Evolutionary conservation across 768 basidiomycete species (phyloP).

Genomic region (Boletus patriciae): DNA sequence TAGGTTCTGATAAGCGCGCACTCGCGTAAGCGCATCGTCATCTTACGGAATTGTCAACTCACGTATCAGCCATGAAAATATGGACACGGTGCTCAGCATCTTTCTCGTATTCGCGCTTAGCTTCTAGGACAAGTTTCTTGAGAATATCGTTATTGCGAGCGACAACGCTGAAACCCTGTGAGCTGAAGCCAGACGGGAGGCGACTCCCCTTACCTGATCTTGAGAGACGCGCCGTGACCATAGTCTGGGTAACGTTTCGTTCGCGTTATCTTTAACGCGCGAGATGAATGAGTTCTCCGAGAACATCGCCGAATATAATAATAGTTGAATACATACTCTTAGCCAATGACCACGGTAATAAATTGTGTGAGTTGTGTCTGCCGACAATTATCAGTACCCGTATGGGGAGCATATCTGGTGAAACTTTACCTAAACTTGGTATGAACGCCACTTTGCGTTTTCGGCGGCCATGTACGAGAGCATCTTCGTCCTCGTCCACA

Average conservation of each 20-base stretch:
- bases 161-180: slow-evolving; percentile 58
- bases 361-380: slow-evolving; percentile 86
- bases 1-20: slow-evolving; percentile 49
- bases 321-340: slow-evolving; percentile 48
- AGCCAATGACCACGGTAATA: slow-evolving; percentile 91
- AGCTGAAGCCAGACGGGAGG: slow-evolving; percentile 9
- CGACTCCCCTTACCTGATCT: slow-evolving; percentile 60
- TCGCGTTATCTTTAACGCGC: slow-evolving; percentile 62
- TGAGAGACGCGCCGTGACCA: slow-evolving; percentile 69
- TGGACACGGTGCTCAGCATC: slow-evolving; percentile 89
- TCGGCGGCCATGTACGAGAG: slow-evolving; percentile 63
- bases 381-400: slow-evolving; percentile 15
- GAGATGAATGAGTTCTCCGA: slow-evolving; percentile 23
- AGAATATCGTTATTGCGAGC: slow-evolving; percentile 86
- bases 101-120: slow-evolving; percentile 86
- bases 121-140: slow-evolving; percentile 83
- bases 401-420: too few species aligned
- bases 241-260: slow-evolving; percentile 77
- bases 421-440: slow-evolving; percentile 71
- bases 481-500: slow-evolving; percentile 56
- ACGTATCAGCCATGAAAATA: slow-evolving; percentile 88
- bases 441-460: slow-evolving; percentile 83
- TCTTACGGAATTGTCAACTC: slow-evolving; percentile 37
- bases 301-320: slow-evolving; percentile 10
- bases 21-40: not conserved